Conservation (phyloP, 2,329 filamentous ascomycete genomes). For the Tolypocladium guangdongense region DNA sequence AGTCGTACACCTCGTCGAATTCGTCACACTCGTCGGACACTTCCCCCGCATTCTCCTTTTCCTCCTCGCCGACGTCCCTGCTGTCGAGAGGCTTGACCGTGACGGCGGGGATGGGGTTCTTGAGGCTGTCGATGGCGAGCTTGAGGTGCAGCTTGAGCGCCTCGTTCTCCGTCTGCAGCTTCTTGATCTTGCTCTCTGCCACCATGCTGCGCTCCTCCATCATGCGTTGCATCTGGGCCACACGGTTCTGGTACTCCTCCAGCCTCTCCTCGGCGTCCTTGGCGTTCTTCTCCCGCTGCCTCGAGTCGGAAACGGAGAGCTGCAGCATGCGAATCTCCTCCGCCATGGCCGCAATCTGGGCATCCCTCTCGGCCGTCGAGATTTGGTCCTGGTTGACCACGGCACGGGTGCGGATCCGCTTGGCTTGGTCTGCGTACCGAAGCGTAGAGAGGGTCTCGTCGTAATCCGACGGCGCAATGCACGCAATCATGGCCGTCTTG, state of each 20-base stretch:
- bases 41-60: slow-evolving; percentile 18
- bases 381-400: slow-evolving; percentile 94
- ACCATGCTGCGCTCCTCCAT: slow-evolving; percentile 93
- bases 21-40: slow-evolving; percentile 44
- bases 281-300: slow-evolving; percentile 63
- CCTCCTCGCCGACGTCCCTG: slow-evolving; percentile 14
- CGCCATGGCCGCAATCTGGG: slow-evolving; percentile 87
- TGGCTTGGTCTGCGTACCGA: slow-evolving; percentile 94
- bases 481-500: slow-evolving; percentile 98
- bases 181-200: slow-evolving; percentile 86
- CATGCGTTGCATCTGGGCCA: slow-evolving; percentile 79
- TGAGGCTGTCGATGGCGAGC: slow-evolving; percentile 73
- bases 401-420: slow-evolving; percentile 88
- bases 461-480: slow-evolving; percentile 90
- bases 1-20: slow-evolving; percentile 45
- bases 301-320: slow-evolving; percentile 56
- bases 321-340: slow-evolving; percentile 86
- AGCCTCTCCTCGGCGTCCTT: slow-evolving; percentile 71
- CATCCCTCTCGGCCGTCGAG: slow-evolving; percentile 84
- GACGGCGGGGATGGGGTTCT: slow-evolving; percentile 74
- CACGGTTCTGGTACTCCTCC: slow-evolving; percentile 89
- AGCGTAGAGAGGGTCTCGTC: slow-evolving; percentile 94
- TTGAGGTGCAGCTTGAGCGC: slow-evolving; percentile 78
- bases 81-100: slow-evolving; percentile 21
- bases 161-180: slow-evolving; percentile 82